Evolutionary conservation across 2,329 filamentous ascomycete species (phyloP), one percentile per base, ranked within the genome.

Genomic region (Didymellaceae sp.): DNA sequence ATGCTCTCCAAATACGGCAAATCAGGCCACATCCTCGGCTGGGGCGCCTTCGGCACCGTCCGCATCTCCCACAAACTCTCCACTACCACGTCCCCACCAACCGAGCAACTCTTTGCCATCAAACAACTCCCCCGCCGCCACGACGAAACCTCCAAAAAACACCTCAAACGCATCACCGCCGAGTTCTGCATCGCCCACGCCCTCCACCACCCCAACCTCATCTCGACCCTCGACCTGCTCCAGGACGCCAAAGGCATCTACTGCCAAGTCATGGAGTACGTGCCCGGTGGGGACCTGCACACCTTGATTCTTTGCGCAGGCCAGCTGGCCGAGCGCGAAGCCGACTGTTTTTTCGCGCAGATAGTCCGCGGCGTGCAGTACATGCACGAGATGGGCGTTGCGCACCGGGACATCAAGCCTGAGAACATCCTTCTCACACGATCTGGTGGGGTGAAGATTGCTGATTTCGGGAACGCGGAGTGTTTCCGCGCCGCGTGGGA

Each of bases 401-500:
- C 22, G 22, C 22, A 25, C 22, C 22, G 22, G 10, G 22, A 25
- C 10, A 6, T 99, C 37, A 99, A 99, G 74, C 94, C 94, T 0
- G 94, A 99, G 74, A 99, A 99, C 63, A 82, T 99, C 10, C 85
- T 99, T 1, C 82, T 99, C 46, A 97, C 94, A 4, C 94, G 89
- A 0, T 90, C 91, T 59, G 94, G 94, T 49, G 90, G 86, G 9
- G 84, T 99, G 62, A 99, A 99, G 70, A 97, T 99, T 58, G 97
- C 94, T 20, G 94, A 99, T 73, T 99, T 99, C 65, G 94, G 94
- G 56, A 97, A 97, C 65, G 94, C 94, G 66, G 94, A 99, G 75
- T 97, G 94, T 75, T 97, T 99, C 82, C 88, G 94, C 46, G 97
- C 97, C 93, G 94, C 94, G 1, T 97, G 94, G 94, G 94, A 99